Base-by-base conservation (phyloP, 1,139 yeast species). In the Oligophagozyma castellii region DNA sequence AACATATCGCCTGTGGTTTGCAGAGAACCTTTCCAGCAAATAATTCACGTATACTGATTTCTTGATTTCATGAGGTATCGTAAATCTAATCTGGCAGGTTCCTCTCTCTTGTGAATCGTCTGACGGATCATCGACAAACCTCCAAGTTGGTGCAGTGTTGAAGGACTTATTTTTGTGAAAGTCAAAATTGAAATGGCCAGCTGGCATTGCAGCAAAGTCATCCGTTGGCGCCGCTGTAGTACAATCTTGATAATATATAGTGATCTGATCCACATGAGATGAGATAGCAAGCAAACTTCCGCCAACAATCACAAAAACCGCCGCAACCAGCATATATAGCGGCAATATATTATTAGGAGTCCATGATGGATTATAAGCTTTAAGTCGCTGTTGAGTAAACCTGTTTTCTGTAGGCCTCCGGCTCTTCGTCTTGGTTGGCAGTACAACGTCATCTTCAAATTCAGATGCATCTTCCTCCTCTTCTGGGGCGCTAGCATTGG, bases 1-100 rank as follows among this genome's bases (percentile, higher is more conserved):
- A 24, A 80, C 98, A 54, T 69, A 89, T 47, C 96, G 73, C 53
- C 98, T 76, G 56, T 89, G 98, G 58, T 89, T 89, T 32, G 93
- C 93, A 54, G 78, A 72, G 54, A 89, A 89, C 42, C 78, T 74
- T 37, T 84, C 74, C 42, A 89, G 58, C 43, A 81, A 66, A 63
- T 89, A 89, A 53, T 76, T 83, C 39, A 83, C 56, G 46, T 68
- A 83, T 23, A 86, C 70, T 3, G 94, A 92, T 2, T 77, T 73
- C 25, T 75, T 73, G 53, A 89, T 61, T 25, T 68, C 71, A 29
- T 70, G 61, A 14, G 95, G 92, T n/a, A 80, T 65, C 30, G 72
- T 67, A 50, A 89, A 86, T 53, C 80, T 83, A 32, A 89, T 55
- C 34, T 67, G 62, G 53, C 96, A 86, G n/a, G 75, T 69, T 23